phyloP scores from a whole-genome alignment of 306 rosid species.

The Vicia faba region DNA sequence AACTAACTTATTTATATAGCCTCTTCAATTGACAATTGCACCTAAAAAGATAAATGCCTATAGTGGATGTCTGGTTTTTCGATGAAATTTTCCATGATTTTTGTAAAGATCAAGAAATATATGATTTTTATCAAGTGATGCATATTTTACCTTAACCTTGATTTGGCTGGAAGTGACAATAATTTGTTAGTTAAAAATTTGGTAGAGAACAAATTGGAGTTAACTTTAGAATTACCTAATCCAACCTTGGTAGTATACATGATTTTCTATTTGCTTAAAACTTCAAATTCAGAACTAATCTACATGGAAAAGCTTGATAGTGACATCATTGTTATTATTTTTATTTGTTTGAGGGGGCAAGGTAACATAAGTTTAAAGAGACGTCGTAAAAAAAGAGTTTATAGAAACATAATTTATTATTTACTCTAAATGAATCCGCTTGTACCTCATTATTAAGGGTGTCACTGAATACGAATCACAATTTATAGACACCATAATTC shows the following conservation, averaged over 20 bases:
- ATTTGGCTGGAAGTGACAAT: too few species aligned
- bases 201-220: too few species aligned
- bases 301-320: neutral
- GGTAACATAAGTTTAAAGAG: neutral
- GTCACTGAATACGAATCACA: constrained; percentile 3
- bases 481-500: constrained; percentile 3
- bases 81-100: too few species aligned
- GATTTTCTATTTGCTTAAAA: too few species aligned
- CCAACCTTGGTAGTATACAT: too few species aligned
- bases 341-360: neutral
- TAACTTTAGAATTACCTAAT: too few species aligned
- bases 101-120: too few species aligned
- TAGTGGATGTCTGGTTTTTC: neutral
- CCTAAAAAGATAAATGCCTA: neutral
- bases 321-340: neutral
- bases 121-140: too few species aligned
- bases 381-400: neutral
- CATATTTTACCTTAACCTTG: too few species aligned
- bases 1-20: too few species aligned
- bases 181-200: too few species aligned
- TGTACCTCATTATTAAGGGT: neutral
- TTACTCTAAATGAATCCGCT: neutral
- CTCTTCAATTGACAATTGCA: neutral
- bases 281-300: neutral
- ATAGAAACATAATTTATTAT: neutral